Percentiles rank a stretch among this genome's conserved stretches.
These are phyloP conservation scores for Helianthus annuus DNA, from an alignment of 129 eudicot species.

Conservation along the genomic window DNA sequence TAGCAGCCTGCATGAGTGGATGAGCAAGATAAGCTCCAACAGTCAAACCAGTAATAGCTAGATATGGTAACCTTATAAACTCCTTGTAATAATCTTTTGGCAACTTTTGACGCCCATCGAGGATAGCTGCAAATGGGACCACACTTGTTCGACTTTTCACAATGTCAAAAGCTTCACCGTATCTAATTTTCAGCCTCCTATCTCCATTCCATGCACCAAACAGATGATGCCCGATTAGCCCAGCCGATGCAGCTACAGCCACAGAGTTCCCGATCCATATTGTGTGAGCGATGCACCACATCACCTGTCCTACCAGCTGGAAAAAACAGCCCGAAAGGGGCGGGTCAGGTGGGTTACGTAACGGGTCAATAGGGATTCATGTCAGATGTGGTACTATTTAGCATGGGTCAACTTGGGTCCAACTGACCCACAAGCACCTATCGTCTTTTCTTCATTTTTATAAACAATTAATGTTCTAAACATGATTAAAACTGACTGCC, in stretches of 20 bases:
- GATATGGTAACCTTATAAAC: constrained; percentile 82
- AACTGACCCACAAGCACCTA: neutral
- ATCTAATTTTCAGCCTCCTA: constrained; percentile 67
- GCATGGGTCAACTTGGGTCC: neutral
- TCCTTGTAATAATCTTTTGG: constrained; percentile 85
- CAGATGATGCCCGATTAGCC: constrained; percentile 89
- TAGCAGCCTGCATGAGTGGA: constrained; percentile 97
- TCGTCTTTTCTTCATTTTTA: neutral
- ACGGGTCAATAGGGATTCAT: neutral
- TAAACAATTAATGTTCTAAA: neutral
- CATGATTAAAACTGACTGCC: neutral
- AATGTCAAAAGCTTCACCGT: constrained; percentile 78
- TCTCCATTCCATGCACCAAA: constrained; percentile 99
- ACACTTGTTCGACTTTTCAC: constrained; percentile 85
- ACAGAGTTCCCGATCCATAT: constrained; percentile 96
- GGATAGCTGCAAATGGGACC: constrained; percentile 86
- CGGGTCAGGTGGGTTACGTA: neutral
- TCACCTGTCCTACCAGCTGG: constrained; percentile 96
- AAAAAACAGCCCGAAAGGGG: neutral
- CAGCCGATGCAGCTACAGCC: constrained; percentile 86
- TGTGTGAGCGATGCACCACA: constrained; percentile 99
- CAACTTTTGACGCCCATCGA: constrained; percentile 92
- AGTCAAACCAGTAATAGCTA: constrained; percentile 73
- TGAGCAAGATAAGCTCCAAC: constrained; percentile 92
- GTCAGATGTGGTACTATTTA: too few species aligned